Percentiles rank a stretch among this genome's conserved stretches.
Conservation (phyloP, 441 rosid species). For the Geranium incanum region DNA sequence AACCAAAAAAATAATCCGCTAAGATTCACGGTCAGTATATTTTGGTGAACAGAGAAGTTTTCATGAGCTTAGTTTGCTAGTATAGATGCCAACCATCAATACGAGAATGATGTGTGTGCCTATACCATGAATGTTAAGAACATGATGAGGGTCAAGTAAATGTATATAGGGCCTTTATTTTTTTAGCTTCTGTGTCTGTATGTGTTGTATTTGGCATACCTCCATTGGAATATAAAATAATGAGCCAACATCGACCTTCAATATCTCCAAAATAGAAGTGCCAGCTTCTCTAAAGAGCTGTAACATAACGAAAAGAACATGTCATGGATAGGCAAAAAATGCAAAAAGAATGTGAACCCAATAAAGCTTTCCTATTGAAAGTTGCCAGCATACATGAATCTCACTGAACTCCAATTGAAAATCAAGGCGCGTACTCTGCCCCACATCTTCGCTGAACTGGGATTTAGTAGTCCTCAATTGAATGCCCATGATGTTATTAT, state of each 20-base stretch:
- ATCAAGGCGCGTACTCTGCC: slow-evolving; percentile 86
- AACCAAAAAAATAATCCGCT: neutral
- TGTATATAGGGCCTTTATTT: neutral
- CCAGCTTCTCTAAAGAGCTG: slow-evolving; percentile 86
- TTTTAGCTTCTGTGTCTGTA: slow-evolving; percentile 4
- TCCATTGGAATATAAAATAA: slow-evolving; percentile 70
- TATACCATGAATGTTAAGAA: neutral
- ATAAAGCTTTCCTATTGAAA: slow-evolving; percentile 24
- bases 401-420: slow-evolving; percentile 84
- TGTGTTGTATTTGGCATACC: slow-evolving; percentile 40
- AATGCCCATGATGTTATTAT: slow-evolving; percentile 81
- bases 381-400: slow-evolving; percentile 66
- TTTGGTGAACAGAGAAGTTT: neutral
- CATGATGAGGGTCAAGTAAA: neutral
- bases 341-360: slow-evolving; percentile 21
- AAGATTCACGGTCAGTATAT: neutral
- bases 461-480: slow-evolving; percentile 70
- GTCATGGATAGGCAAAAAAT: slow-evolving; percentile 21
- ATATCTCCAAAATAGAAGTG: slow-evolving; percentile 74
- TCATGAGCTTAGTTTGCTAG: slow-evolving; percentile 4
- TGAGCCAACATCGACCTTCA: slow-evolving; percentile 75
- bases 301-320: slow-evolving; percentile 33
- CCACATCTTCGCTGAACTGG: slow-evolving; percentile 68
- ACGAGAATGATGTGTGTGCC: neutral
- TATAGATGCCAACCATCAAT: neutral